phyloP scores from a whole-genome alignment of 176 grass and related monocot species.

The Cenchrus americanus region DNA sequence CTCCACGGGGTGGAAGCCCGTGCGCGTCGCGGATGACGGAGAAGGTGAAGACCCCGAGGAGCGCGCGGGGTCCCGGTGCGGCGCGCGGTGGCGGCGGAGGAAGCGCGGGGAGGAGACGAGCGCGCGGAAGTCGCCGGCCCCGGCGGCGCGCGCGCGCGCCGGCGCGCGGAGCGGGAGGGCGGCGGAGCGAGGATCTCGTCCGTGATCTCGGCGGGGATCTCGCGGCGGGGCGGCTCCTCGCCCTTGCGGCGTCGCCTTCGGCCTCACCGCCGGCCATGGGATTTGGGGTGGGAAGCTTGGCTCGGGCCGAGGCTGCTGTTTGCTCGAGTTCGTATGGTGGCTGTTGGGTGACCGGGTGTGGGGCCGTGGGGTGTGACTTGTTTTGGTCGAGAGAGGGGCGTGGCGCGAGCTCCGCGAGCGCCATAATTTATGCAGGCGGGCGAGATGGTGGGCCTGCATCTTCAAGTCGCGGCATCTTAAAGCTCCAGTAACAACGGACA shows the following conservation, averaged over 20 bases:
- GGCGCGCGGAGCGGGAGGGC: conserved; percentile 27
- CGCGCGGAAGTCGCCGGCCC: not conserved
- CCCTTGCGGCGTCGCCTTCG: not conserved
- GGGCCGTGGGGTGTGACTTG: not conserved
- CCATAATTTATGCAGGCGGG: no score
- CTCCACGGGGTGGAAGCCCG: conserved; percentile 39
- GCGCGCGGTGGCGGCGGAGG: conserved; percentile 41
- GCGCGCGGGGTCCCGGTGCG: not conserved
- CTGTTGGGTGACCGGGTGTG: no score
- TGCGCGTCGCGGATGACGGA: not conserved
- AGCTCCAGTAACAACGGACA: no score
- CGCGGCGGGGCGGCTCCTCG: no score
- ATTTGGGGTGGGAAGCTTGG: no score
- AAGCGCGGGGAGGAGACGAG: conserved; percentile 38
- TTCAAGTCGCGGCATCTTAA: not conserved
- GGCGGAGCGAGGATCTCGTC: no score
- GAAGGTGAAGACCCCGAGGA: conserved; percentile 44
- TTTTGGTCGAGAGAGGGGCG: no score
- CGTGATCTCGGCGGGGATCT: no score
- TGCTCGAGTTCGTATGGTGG: not conserved
- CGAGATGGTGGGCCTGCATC: not conserved
- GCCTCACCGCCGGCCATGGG: not conserved
- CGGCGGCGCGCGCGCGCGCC: conserved; percentile 43
- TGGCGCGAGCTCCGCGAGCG: no score
- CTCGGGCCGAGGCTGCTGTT: not conserved